phyloP scores from a whole-genome alignment of 1,284 basidiomycete species.

The Rhizoctonia solani region DNA sequence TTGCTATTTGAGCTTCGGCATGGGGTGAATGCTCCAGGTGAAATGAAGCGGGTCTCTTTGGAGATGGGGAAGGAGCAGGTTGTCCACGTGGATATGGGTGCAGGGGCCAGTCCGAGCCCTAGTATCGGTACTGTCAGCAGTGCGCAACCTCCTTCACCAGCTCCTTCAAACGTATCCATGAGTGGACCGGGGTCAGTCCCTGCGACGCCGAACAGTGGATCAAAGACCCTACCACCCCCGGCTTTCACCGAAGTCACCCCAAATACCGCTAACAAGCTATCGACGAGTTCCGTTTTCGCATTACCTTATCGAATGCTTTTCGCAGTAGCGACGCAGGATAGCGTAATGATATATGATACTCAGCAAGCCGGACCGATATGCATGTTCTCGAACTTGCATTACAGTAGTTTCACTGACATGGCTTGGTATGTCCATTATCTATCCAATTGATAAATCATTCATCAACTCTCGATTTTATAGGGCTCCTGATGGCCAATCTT shows the following conservation, averaged over 20 bases:
- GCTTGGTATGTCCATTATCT: constrained; percentile 70
- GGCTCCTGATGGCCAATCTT: constrained; percentile 93
- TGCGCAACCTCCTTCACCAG: constrained; percentile 56
- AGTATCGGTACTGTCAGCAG: background rate
- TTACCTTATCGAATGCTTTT: constrained; percentile 94
- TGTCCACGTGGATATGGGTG: constrained; percentile 57
- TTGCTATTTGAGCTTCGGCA: constrained; percentile 86
- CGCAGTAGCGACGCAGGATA: constrained; percentile 96
- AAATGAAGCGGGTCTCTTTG: constrained; percentile 62
- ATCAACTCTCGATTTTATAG: constrained; percentile 51
- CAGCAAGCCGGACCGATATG: constrained; percentile 94
- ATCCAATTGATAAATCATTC: constrained; percentile 22
- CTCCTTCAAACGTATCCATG: constrained; percentile 60
- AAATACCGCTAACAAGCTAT: constrained; percentile 35
- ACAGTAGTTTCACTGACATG: constrained; percentile 97
- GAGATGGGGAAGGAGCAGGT: constrained; percentile 68
- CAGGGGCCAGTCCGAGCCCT: constrained; percentile 9
- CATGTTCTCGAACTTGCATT: constrained; percentile 93
- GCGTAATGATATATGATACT: constrained; percentile 94
- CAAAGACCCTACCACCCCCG: constrained; percentile 37
- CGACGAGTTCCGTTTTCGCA: constrained; percentile 73
- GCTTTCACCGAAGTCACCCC: background rate
- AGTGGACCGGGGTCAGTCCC: constrained; percentile 53
- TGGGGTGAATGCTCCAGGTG: constrained; percentile 50
- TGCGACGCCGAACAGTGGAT: constrained; percentile 56